phyloP scores from a whole-genome alignment of 805 yeast species.

The Zygoascus ofunaensis region DNA sequence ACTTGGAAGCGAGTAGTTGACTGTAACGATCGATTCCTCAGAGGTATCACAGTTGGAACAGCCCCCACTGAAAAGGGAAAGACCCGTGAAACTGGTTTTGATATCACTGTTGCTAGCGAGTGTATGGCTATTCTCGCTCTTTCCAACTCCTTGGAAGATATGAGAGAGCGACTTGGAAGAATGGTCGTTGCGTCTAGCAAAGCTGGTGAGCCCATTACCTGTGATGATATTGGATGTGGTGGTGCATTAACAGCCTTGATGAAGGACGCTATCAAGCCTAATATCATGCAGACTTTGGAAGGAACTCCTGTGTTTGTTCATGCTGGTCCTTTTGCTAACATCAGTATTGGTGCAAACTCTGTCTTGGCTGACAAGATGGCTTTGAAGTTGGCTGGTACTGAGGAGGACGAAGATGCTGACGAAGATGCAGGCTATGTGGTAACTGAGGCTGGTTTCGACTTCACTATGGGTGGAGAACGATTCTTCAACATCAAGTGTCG shows the following conservation, averaged over 20 bases:
- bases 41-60: slow-evolving; percentile 83
- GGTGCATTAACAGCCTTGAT: slow-evolving; percentile 92
- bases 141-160: slow-evolving; percentile 65
- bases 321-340: slow-evolving; percentile 97
- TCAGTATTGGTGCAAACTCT: slow-evolving; percentile 93
- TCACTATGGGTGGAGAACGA: slow-evolving; percentile 99
- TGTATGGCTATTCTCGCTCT: slow-evolving; percentile 93
- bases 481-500: slow-evolving; percentile 94
- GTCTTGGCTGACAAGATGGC: slow-evolving; percentile 91
- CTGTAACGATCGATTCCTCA: slow-evolving; percentile 82
- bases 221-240: slow-evolving; percentile 90
- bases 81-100: slow-evolving; percentile 83
- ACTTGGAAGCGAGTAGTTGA: slow-evolving; percentile 92
- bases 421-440: slow-evolving; percentile 67
- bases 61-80: slow-evolving; percentile 90
- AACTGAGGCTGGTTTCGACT: slow-evolving; percentile 97
- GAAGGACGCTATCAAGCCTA: slow-evolving; percentile 95
- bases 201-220: slow-evolving; percentile 75
- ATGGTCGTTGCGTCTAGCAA: slow-evolving; percentile 80
- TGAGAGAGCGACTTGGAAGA: slow-evolving; percentile 79
- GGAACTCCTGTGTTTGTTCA: slow-evolving; percentile 97
- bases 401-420: slow-evolving; percentile 32
- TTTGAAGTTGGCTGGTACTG: slow-evolving; percentile 73
- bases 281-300: slow-evolving; percentile 92
- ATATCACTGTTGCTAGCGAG: slow-evolving; percentile 93